Percentiles rank a stretch among this genome's conserved stretches.
Conservation (phyloP, 129 eudicot genomes). For the Escallonia rubra region DNA sequence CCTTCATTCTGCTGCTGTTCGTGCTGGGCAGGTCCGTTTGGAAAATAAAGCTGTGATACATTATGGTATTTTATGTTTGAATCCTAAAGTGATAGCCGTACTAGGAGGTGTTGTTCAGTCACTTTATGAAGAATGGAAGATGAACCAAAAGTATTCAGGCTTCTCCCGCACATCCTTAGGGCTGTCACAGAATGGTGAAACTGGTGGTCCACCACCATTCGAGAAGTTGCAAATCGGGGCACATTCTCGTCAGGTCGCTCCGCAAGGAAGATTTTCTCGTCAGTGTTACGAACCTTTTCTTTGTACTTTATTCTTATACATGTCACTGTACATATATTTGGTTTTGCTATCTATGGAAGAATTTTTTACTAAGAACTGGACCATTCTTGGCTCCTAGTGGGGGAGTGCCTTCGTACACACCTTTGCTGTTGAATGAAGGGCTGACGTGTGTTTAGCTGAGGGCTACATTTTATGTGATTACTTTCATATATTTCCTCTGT, state of each 20-base stretch:
- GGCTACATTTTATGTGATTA: no score
- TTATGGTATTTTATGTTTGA: slow-evolving; percentile 68
- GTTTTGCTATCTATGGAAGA: not conserved
- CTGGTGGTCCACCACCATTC: slow-evolving; percentile 77
- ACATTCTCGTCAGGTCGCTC: slow-evolving; percentile 16
- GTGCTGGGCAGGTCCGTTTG: slow-evolving; percentile 54
- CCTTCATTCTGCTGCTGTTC: slow-evolving; percentile 20
- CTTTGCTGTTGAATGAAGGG: no score
- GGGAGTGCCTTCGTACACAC: no score
- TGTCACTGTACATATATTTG: no score
- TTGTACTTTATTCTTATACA: not conserved
- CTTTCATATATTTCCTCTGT: no score
- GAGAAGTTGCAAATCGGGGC: slow-evolving; percentile 73
- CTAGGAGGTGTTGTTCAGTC: slow-evolving; percentile 89
- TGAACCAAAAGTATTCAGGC: slow-evolving; percentile 80
- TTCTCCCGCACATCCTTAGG: slow-evolving; percentile 53
- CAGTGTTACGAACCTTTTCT: slow-evolving; percentile 10
- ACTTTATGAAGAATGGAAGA: slow-evolving; percentile 87
- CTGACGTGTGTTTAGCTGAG: no score
- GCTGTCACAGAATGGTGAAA: slow-evolving; percentile 37
- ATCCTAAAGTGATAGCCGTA: slow-evolving; percentile 48
- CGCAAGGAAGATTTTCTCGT: slow-evolving; percentile 44
- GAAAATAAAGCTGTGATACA: slow-evolving; percentile 55
- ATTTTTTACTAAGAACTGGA: no score
- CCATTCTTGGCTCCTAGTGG: no score